Base-by-base conservation (phyloP, 129 eudicot genomes). In the Saposhnikovia divaricata region DNA sequence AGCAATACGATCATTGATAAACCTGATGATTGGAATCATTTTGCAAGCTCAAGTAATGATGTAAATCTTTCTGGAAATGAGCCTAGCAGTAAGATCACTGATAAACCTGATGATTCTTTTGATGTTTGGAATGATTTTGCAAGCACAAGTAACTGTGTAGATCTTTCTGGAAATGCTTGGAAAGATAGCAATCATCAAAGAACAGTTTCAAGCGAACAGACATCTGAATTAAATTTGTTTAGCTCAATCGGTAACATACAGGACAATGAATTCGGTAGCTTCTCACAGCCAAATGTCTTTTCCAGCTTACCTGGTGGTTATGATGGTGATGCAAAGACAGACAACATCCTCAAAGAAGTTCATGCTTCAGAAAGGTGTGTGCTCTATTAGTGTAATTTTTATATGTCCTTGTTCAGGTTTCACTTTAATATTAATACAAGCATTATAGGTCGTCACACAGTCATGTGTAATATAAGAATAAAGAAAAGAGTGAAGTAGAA, bases 321-420 rank as follows among this genome's bases (percentile, higher is more conserved):
- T 37, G 70, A 47, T 38, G 45, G 63, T 65, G 37, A 43, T 70
- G 38, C 81, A 61, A 74, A 72, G 73, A 34, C 69, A n/a, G 69
- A 80, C 63, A 44, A 31, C 55, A 50, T 27, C 61, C 37, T 19
- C 7, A 55, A 74, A 38, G 80, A 83, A 28, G 75, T 55, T 79
- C 27, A 79, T 76, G 61, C 80, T 40, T 78, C 87, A 23, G 59
- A 71, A 45, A 84, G 90, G 90, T 87, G 47, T 75, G 79, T 76
- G 68, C 25, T 45, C 31, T 40, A 66, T 70, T 44, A 6, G 15
- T 77, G 57, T 31, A 38, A 47, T 28, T 16, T 15, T 53, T n/a
- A 4, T 45, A 76, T 4, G 9, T 51, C 70, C 47, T 51, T 40
- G 21, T 48, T 76, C 69, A 31, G 37, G 46, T 76, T 76, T 34